Percentiles rank a stretch among this genome's conserved stretches.
Evolutionary conservation across 192 early-diverging fungal species (phyloP).

Genomic region (Podila minutissima): DNA sequence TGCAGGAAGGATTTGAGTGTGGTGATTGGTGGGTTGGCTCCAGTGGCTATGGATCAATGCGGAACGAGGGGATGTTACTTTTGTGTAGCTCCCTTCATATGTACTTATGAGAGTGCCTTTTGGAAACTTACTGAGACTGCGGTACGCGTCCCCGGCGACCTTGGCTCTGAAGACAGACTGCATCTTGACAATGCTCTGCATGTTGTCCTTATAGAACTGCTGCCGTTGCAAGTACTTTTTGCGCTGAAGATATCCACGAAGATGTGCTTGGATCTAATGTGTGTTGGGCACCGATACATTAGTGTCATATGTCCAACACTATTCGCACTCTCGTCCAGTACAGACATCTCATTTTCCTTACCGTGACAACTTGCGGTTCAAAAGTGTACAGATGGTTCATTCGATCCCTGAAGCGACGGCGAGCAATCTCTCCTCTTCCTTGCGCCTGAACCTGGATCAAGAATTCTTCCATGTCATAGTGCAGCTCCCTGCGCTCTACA

Average conservation of each 20-base stretch:
- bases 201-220: slow-evolving; percentile 69
- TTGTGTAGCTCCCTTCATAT: not conserved
- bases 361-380: slow-evolving; percentile 59
- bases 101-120: not conserved
- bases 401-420: slow-evolving; percentile 63
- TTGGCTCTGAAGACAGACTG: slow-evolving; percentile 76
- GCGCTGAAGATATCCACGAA: slow-evolving; percentile 71
- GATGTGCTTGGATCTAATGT: slow-evolving; percentile 69
- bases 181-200: slow-evolving; percentile 82
- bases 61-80: not conserved
- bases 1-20: slow-evolving; percentile 88
- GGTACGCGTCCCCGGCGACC: slow-evolving; percentile 72
- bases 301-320: too few species aligned
- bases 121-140: slow-evolving; percentile 64
- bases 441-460: slow-evolving; percentile 62
- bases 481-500: slow-evolving; percentile 26
- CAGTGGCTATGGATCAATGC: slow-evolving; percentile 52
- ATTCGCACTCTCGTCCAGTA: too few species aligned
- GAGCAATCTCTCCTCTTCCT: slow-evolving; percentile 63
- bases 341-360: not conserved
- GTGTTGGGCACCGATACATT: too few species aligned
- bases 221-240: slow-evolving; percentile 65
- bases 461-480: slow-evolving; percentile 39
- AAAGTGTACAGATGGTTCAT: slow-evolving; percentile 59
- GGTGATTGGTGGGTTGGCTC: slow-evolving; percentile 82